Conservation (phyloP, 768 basidiomycete genomes). For the Collybia sp. region DNA sequence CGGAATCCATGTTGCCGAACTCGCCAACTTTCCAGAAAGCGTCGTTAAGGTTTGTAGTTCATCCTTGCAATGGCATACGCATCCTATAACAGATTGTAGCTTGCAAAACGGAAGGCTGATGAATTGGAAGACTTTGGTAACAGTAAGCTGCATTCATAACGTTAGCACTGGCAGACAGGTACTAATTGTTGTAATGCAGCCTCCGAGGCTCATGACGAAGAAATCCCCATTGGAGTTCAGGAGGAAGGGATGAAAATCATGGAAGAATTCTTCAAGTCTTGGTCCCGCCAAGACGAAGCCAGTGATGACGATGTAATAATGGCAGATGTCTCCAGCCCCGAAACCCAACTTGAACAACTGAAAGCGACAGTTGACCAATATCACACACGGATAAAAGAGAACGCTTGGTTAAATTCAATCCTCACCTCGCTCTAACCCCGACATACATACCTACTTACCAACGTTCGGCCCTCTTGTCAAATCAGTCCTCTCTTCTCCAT, state of each 20-base stretch:
- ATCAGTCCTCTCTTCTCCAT: no score
- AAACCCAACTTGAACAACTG: slow-evolving; percentile 47
- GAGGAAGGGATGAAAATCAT: slow-evolving; percentile 81
- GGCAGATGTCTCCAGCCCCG: slow-evolving; percentile 27
- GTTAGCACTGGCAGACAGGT: neutral
- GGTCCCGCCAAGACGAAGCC: slow-evolving; percentile 37
- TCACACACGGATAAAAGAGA: slow-evolving; percentile 66
- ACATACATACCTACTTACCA: no score
- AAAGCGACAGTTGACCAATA: slow-evolving; percentile 61
- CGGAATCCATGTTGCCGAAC: slow-evolving; percentile 94
- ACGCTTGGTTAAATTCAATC: slow-evolving; percentile 71
- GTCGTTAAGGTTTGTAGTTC: slow-evolving; percentile 70
- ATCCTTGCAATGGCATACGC: neutral
- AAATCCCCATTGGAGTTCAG: slow-evolving; percentile 53
- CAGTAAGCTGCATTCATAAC: slow-evolving; percentile 3
- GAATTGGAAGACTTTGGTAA: slow-evolving; percentile 83
- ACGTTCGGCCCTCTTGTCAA: no score
- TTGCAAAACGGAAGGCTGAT: slow-evolving; percentile 89
- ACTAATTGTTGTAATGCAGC: slow-evolving; percentile 9
- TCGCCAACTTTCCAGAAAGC: slow-evolving; percentile 96
- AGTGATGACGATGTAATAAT: slow-evolving; percentile 48
- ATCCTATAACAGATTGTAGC: slow-evolving; percentile 32
- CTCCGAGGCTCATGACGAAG: slow-evolving; percentile 27
- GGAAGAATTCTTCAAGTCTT: slow-evolving; percentile 69
- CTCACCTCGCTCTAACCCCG: slow-evolving; percentile 31